A percentile compares a stretch with the other conserved stretches of the same genome.
phyloP scores from a whole-genome alignment of 208 protist species.

The Giardia duodenalis region DNA sequence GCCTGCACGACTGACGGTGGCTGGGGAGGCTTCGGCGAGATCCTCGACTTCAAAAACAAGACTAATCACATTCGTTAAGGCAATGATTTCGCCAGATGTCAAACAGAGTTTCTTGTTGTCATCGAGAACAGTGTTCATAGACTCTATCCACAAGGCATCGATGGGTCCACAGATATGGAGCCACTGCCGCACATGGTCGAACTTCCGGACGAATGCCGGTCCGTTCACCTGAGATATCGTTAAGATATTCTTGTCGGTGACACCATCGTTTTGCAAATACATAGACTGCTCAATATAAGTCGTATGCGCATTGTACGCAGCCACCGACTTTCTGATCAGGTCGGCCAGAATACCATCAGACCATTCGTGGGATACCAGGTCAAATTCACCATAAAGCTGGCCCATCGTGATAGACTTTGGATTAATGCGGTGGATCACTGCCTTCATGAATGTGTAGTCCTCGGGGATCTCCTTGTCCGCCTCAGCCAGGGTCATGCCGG shows the following conservation, averaged over 20 bases:
- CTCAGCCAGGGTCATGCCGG: neutral
- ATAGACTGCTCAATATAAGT: neutral
- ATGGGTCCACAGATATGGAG: conserved; percentile 86
- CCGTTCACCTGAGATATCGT: conserved; percentile 79
- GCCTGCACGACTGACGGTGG: conserved; percentile 87
- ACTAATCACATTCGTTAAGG: conserved; percentile 55
- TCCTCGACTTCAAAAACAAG: conserved; percentile 72
- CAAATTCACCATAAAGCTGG: conserved; percentile 81
- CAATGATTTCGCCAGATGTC: conserved; percentile 58
- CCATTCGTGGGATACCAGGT: conserved; percentile 84
- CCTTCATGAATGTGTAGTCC: conserved; percentile 21
- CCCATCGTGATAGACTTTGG: conserved; percentile 65
- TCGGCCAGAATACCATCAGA: conserved; percentile 83
- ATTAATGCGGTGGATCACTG: conserved; percentile 46
- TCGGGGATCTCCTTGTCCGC: neutral
- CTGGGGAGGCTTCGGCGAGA: conserved; percentile 83
- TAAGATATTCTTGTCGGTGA: neutral
- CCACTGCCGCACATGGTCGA: conserved; percentile 73
- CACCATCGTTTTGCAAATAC: neutral
- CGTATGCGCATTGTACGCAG: conserved; percentile 33
- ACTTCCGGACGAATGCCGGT: conserved; percentile 92
- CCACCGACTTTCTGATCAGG: conserved; percentile 58
- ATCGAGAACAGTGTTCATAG: conserved; percentile 93
- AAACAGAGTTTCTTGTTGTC: conserved; percentile 92
- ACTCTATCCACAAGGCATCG: conserved; percentile 93